Evolutionary conservation across 2,329 filamentous ascomycete species (phyloP).

Genomic region (Colletotrichum godetiae): DNA sequence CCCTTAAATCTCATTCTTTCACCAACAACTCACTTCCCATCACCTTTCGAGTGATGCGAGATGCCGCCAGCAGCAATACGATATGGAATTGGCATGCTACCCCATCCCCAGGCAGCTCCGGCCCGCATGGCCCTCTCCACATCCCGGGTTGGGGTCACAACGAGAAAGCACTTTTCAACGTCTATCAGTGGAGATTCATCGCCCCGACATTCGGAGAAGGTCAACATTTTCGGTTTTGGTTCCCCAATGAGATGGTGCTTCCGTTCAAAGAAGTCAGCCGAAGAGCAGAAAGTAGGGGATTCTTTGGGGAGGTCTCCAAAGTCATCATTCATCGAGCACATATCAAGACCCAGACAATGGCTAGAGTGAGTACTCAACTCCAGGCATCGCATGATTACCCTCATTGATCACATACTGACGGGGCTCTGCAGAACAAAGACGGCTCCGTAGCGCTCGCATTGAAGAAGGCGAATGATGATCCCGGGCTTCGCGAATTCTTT

Average conservation of each 20-base stretch:
- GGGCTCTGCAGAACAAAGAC: not conserved
- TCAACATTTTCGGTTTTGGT: not conserved
- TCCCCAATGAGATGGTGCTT: not conserved
- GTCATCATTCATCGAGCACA: constrained; percentile 1
- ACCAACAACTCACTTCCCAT: not conserved
- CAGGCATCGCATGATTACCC: not conserved
- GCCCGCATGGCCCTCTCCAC: not conserved
- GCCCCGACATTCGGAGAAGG: not conserved
- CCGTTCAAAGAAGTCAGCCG: not conserved
- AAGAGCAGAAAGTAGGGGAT: not conserved
- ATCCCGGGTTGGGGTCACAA: not conserved
- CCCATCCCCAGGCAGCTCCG: not conserved
- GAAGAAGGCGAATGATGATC: not conserved
- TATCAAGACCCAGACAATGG: not conserved
- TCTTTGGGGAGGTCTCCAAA: constrained; percentile 10
- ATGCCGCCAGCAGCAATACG: not conserved
- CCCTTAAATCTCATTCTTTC: not conserved
- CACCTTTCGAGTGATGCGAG: not conserved
- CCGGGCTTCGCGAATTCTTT: not conserved
- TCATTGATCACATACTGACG: not conserved
- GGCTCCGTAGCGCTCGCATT: not conserved
- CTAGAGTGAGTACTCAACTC: not conserved
- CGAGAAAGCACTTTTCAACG: not conserved
- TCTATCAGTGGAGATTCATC: not conserved
- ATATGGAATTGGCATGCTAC: not conserved